Evolutionary conservation across 768 basidiomycete species (phyloP).

Genomic region (Macrolepiota fuliginosa): DNA sequence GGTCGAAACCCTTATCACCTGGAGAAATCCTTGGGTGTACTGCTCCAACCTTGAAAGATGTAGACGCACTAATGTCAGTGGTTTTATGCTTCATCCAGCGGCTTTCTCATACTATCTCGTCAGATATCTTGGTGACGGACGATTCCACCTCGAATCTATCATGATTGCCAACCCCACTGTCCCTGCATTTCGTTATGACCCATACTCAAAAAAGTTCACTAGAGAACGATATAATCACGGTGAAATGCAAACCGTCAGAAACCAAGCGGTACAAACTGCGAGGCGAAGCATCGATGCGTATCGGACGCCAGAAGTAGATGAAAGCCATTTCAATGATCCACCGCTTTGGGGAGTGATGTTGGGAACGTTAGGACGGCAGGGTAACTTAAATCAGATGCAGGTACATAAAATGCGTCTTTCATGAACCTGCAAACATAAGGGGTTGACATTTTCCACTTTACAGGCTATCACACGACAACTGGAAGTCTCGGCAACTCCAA

Average conservation of each 20-base stretch:
- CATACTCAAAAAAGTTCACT: conserved; percentile 96
- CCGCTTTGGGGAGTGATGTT: conserved; percentile 89
- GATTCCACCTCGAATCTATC: conserved; percentile 97
- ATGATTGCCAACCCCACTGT: conserved; percentile 99
- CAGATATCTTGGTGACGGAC: conserved; percentile 96
- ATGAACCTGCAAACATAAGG: not conserved
- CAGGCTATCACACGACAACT: conserved; percentile 78
- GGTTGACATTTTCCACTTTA: not conserved
- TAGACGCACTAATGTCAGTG: conserved; percentile 89
- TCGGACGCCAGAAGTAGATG: conserved; percentile 17
- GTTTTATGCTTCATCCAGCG: conserved; percentile 2
- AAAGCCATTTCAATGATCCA: conserved; percentile 8
- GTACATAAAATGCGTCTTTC: conserved; percentile 28
- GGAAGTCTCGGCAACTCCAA: conserved; percentile 43
- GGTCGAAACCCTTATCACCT: conserved; percentile 89
- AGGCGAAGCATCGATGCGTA: conserved; percentile 52
- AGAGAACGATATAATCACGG: conserved; percentile 86
- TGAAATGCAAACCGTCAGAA: conserved; percentile 78
- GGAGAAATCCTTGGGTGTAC: conserved; percentile 98
- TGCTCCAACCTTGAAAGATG: conserved; percentile 71
- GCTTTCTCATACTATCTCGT: conserved; percentile 10
- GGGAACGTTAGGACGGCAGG: conserved; percentile 93
- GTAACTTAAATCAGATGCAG: conserved; percentile 85
- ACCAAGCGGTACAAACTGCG: conserved; percentile 74
- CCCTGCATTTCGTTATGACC: conserved; percentile 97